Evolutionary conservation across 75 land plant genomes (phyloP).

Genomic region (Pseudotsuga menziesii): DNA sequence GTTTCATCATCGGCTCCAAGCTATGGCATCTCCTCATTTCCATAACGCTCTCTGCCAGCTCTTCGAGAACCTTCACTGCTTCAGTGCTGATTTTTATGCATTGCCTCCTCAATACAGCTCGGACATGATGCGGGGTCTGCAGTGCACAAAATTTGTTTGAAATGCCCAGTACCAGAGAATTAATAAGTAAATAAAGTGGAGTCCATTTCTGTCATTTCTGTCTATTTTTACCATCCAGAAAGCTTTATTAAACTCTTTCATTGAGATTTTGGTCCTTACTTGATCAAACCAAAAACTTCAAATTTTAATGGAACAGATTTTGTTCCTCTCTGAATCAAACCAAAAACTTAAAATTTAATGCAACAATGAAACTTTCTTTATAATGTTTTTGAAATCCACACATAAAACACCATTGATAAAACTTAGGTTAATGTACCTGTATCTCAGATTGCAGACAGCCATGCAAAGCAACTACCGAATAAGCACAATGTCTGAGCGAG

Average conservation of each 20-base stretch:
- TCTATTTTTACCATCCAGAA: too few relatives aligned
- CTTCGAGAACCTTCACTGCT: slow-evolving; percentile 37
- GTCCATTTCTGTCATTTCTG: too few relatives aligned
- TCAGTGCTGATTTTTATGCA: slow-evolving; percentile 44
- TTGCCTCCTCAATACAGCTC: slow-evolving; percentile 44
- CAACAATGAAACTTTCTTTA: background rate
- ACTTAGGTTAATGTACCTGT: slow-evolving; percentile 30
- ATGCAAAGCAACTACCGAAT: slow-evolving; percentile 64
- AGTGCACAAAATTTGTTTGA: background rate
- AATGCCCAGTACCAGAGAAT: too few relatives aligned
- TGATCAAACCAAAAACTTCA: background rate
- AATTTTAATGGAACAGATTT: too few relatives aligned
- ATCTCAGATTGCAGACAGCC: slow-evolving; percentile 75
- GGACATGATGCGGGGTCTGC: slow-evolving; percentile 43
- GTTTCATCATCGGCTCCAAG: slow-evolving; percentile 31
- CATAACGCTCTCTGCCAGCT: slow-evolving; percentile 45
- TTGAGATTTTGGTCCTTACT: background rate
- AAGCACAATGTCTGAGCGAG: slow-evolving; percentile 60
- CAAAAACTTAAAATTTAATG: too few relatives aligned
- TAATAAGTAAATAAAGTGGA: too few relatives aligned
- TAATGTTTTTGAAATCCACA: too few relatives aligned
- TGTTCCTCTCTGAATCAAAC: too few relatives aligned
- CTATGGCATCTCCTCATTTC: slow-evolving; percentile 32
- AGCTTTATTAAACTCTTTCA: too few relatives aligned
- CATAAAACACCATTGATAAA: too few relatives aligned